Conservation (phyloP, 1,284 basidiomycete species). For the Ustilago crameri region DNA sequence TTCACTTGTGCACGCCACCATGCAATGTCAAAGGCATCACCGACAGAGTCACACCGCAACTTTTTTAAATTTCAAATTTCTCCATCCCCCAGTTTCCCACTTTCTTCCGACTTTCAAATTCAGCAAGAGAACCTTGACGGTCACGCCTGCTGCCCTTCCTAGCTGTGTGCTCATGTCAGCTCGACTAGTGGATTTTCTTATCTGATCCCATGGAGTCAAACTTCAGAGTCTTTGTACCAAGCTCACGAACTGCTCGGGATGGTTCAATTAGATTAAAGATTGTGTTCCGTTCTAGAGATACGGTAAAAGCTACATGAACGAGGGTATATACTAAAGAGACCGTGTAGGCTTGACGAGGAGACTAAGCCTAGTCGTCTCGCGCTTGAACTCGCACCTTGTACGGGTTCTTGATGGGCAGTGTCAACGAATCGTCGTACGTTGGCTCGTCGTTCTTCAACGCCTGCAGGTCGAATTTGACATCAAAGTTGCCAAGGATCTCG, state of each 20-base stretch:
- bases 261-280: too few relatives aligned
- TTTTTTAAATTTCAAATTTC: too few relatives aligned
- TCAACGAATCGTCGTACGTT: conserved; percentile 49
- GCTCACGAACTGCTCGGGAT: neutral
- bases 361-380: conserved; percentile 22
- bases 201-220: neutral
- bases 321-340: neutral
- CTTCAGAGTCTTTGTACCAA: neutral
- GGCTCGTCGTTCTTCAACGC: conserved; percentile 38
- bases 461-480: conserved; percentile 32
- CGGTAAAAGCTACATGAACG: neutral
- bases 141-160: neutral
- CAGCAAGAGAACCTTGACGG: too few relatives aligned
- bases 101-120: neutral
- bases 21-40: too few relatives aligned
- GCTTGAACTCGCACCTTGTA: conserved; percentile 39
- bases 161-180: neutral
- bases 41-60: too few relatives aligned
- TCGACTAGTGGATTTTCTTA: too few relatives aligned
- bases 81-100: too few relatives aligned
- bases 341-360: neutral
- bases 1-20: too few relatives aligned
- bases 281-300: too few relatives aligned
- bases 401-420: conserved; percentile 46
- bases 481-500: conserved; percentile 47